Percentiles rank a stretch among this genome's conserved stretches.
Conservation (phyloP, 371 early-diverging fungal genomes). For the Lichtheimia corymbifera region DNA sequence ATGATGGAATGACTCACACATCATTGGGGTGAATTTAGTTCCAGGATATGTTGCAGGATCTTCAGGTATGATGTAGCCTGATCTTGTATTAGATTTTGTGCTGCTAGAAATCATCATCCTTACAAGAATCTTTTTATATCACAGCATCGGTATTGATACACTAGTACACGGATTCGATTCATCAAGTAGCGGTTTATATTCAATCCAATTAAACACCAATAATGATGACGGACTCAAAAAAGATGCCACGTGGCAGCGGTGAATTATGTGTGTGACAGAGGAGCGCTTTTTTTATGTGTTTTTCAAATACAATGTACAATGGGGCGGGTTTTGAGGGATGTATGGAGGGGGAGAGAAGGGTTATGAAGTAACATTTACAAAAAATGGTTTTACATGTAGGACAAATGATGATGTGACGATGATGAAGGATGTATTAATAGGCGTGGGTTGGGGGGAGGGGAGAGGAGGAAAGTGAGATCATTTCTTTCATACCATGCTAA, state of each 20-base stretch:
- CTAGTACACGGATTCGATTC: too few species aligned
- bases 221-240: too few species aligned
- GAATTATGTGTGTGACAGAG: background rate
- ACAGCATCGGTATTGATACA: slow-evolving; percentile 6
- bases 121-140: background rate
- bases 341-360: too few species aligned
- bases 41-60: slow-evolving; percentile 21
- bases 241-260: too few species aligned
- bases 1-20: background rate
- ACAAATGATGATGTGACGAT: too few species aligned
- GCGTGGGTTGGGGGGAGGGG: background rate
- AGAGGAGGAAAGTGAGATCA: slow-evolving; percentile 4
- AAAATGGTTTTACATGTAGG: too few species aligned
- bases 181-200: too few species aligned
- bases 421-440: too few species aligned
- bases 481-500: slow-evolving; percentile 26
- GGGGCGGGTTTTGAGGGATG: too few species aligned
- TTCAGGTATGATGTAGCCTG: slow-evolving; percentile 17
- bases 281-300: slow-evolving; percentile 1
- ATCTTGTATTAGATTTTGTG: background rate
- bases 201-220: too few species aligned
- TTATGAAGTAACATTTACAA: too few species aligned
- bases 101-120: background rate
- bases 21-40: slow-evolving; percentile 5
- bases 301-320: slow-evolving; percentile 6